These are phyloP conservation scores for Lipomyces chichibuensis DNA, from an alignment of 805 yeast genomes.

Conservation along the genomic window DNA sequence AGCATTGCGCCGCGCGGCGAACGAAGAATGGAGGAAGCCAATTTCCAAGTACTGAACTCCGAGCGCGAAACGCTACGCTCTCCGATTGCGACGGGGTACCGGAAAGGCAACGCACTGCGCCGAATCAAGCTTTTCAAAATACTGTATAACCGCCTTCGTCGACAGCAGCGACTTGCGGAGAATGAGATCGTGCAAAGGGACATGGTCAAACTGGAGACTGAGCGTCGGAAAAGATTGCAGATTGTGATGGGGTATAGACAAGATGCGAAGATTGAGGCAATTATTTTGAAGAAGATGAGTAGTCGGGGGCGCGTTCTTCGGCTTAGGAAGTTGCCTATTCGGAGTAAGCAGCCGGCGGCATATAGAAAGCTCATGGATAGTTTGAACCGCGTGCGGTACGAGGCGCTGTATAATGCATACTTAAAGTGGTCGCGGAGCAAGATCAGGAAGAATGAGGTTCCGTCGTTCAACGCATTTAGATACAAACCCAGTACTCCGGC, in stretches of 20 bases:
- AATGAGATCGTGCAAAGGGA: not conserved
- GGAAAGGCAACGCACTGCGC: not conserved
- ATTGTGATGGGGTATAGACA: not conserved
- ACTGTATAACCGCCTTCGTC: not conserved
- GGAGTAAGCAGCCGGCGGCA: not conserved
- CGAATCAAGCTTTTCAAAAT: not conserved
- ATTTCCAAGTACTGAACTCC: not conserved
- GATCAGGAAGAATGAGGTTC: not conserved
- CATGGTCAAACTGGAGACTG: not conserved
- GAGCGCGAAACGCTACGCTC: not conserved
- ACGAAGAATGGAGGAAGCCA: constrained; percentile 1
- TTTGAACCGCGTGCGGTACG: not conserved
- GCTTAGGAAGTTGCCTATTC: not conserved
- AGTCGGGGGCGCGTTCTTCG: not conserved
- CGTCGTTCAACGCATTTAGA: not conserved
- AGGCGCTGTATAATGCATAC: constrained; percentile 1
- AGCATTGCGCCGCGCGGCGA: constrained; percentile 1
- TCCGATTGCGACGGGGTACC: not conserved
- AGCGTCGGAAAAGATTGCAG: not conserved
- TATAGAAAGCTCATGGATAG: not conserved
- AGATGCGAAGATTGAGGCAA: not conserved
- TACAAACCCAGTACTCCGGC: not conserved
- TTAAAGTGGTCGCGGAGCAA: not conserved
- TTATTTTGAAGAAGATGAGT: not conserved
- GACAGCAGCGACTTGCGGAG: not conserved